Percentiles rank a stretch among this genome's conserved stretches.
phyloP scores from a whole-genome alignment of 352 stramenopile genomes.

The Globisporangium rhizosaccharum region DNA sequence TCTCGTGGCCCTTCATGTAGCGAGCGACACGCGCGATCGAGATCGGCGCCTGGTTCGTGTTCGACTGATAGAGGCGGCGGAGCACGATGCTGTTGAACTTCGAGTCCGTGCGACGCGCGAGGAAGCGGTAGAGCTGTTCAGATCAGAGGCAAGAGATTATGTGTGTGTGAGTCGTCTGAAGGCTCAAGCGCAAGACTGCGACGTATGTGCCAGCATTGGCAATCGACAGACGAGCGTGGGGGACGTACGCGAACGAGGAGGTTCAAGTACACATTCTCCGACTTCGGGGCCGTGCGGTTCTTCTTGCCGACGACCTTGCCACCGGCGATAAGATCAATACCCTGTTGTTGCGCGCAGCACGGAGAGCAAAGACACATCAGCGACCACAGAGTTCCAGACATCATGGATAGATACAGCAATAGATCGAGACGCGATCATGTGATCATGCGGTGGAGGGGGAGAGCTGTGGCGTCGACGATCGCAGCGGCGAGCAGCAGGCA shows the following conservation, averaged over 20 bases:
- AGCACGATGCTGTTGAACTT: conserved; percentile 98
- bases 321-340: conserved; percentile 99
- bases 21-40: conserved; percentile 93
- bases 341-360: conserved; percentile 39
- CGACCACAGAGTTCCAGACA: not conserved
- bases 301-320: conserved; percentile 98
- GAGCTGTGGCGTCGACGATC: conserved; percentile 4
- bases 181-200: not conserved
- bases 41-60: conserved; percentile 98
- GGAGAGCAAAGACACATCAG: conserved; percentile 5
- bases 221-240: not conserved
- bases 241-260: conserved; percentile 92
- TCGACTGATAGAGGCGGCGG: conserved; percentile 99
- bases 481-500: not conserved
- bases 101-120: conserved; percentile 96
- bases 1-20: conserved; percentile 99
- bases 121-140: conserved; percentile 91
- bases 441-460: conserved; percentile 3
- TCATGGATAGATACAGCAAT: not conserved
- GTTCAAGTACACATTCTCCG: conserved; percentile 99
- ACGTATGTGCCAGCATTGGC: too few relatives aligned
- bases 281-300: conserved; percentile 97
- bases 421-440: not conserved
- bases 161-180: not conserved
- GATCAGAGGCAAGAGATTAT: not conserved